Conservation (phyloP, 176 grass and related monocot species). For the Oropetium thomaeum region DNA sequence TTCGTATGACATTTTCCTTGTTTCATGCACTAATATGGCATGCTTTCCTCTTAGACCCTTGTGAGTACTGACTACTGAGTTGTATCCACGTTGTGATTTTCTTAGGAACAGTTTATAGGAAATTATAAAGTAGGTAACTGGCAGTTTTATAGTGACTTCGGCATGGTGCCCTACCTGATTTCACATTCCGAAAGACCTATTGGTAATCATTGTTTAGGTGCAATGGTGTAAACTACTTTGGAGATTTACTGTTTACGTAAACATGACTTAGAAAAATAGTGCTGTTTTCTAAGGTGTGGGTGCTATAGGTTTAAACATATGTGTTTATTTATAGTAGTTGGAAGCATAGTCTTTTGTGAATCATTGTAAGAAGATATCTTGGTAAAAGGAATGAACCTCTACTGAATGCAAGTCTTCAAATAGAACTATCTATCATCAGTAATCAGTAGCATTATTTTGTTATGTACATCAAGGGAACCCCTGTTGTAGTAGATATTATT, state of each 20-base stretch:
- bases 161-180: not conserved
- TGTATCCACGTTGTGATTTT: not conserved
- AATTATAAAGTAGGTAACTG: not conserved
- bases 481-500: too few relatives aligned
- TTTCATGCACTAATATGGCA: not conserved
- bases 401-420: not conserved
- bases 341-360: not conserved
- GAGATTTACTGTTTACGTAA: not conserved
- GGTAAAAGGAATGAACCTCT: not conserved
- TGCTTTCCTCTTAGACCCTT: constrained; percentile 14
- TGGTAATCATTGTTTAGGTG: not conserved
- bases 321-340: not conserved
- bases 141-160: not conserved
- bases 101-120: not conserved
- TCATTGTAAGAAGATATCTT: not conserved
- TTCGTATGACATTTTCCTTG: constrained; percentile 33
- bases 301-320: not conserved
- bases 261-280: not conserved
- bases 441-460: not conserved
- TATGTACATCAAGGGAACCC: too few relatives aligned
- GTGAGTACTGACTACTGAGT: too few relatives aligned
- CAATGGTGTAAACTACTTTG: not conserved
- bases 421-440: not conserved
- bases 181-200: not conserved
- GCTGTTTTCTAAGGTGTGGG: not conserved